Conservation (phyloP, 139 green algal genomes). For the Chlorella sp. region DNA sequence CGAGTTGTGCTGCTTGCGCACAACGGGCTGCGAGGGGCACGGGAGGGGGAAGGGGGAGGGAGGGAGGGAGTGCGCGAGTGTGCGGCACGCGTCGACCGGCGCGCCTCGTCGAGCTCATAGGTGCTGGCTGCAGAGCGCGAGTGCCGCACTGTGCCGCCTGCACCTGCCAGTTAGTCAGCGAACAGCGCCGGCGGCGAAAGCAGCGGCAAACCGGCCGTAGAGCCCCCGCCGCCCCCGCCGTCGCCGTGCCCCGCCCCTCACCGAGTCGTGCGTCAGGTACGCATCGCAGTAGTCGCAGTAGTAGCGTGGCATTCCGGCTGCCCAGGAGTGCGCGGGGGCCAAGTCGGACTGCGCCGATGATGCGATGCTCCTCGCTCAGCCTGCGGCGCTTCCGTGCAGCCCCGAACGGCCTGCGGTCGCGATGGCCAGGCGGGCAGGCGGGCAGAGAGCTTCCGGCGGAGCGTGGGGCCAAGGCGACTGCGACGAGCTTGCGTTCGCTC, state of each 20-base stretch:
- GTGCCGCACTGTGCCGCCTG: background rate
- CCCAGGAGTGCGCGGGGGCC: too few species aligned
- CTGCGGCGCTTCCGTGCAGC: too few species aligned
- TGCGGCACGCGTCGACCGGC: background rate
- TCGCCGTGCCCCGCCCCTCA: slow-evolving; percentile 30
- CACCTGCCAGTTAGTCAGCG: background rate
- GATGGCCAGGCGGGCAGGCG: too few species aligned
- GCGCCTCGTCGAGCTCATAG: background rate
- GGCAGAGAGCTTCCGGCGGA: too few species aligned
- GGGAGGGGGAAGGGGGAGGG: background rate
- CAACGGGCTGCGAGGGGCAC: slow-evolving; percentile 69
- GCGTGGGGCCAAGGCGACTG: too few species aligned
- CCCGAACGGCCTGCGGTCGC: too few species aligned
- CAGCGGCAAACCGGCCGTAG: background rate
- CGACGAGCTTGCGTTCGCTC: too few species aligned
- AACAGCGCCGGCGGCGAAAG: background rate
- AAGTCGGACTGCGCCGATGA: too few species aligned
- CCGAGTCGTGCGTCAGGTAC: slow-evolving; percentile 93
- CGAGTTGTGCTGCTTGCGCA: slow-evolving; percentile 95
- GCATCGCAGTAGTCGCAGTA: slow-evolving; percentile 75
- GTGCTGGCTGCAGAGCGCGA: background rate
- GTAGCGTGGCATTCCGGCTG: too few species aligned
- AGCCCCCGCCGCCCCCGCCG: too few species aligned
- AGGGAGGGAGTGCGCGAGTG: background rate
- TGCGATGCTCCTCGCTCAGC: too few species aligned